A percentile compares a stretch with the other conserved stretches of the same genome.
Conservation (phyloP, 768 basidiomycete species). For the Mycena metata region DNA sequence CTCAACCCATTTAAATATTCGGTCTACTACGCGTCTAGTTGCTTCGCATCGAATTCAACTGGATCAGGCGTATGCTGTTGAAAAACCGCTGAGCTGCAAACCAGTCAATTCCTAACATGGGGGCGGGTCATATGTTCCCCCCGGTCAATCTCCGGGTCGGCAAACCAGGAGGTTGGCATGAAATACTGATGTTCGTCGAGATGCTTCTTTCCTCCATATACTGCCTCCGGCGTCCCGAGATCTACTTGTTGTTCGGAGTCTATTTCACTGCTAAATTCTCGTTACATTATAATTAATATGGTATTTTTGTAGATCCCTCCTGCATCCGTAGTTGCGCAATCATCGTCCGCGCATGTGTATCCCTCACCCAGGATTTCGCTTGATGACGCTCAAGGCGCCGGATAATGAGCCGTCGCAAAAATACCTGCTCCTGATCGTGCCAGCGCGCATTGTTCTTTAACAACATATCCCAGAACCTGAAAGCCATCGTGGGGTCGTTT, state of each 20-base stretch:
- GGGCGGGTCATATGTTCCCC: slow-evolving; percentile 55
- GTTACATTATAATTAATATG: slow-evolving; percentile 2
- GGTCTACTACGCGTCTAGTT: slow-evolving; percentile 34
- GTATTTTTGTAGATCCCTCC: neutral
- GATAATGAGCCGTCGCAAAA: slow-evolving; percentile 58
- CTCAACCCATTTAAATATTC: slow-evolving; percentile 22
- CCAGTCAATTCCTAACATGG: slow-evolving; percentile 45
- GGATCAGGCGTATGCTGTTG: slow-evolving; percentile 47
- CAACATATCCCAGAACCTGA: slow-evolving; percentile 69
- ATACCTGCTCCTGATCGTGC: slow-evolving; percentile 60
- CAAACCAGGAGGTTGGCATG: slow-evolving; percentile 50
- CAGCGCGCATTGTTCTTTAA: slow-evolving; percentile 61
- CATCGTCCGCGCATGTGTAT: slow-evolving; percentile 44
- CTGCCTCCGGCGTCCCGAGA: slow-evolving; percentile 20
- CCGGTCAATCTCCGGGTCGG: slow-evolving; percentile 60
- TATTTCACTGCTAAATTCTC: neutral
- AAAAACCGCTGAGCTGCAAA: slow-evolving; percentile 40
- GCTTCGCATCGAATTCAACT: slow-evolving; percentile 29
- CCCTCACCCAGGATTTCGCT: slow-evolving; percentile 31
- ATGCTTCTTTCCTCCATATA: slow-evolving; percentile 9
- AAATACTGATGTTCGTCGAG: slow-evolving; percentile 12
- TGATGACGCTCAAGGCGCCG: slow-evolving; percentile 45
- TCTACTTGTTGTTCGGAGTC: neutral
- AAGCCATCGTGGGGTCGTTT: slow-evolving; percentile 66
- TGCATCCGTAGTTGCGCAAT: slow-evolving; percentile 45